Evolutionary conservation across 2,329 filamentous ascomycete species (phyloP), one percentile per base, ranked within the genome.

Genomic region (Didymella arachidicola): DNA sequence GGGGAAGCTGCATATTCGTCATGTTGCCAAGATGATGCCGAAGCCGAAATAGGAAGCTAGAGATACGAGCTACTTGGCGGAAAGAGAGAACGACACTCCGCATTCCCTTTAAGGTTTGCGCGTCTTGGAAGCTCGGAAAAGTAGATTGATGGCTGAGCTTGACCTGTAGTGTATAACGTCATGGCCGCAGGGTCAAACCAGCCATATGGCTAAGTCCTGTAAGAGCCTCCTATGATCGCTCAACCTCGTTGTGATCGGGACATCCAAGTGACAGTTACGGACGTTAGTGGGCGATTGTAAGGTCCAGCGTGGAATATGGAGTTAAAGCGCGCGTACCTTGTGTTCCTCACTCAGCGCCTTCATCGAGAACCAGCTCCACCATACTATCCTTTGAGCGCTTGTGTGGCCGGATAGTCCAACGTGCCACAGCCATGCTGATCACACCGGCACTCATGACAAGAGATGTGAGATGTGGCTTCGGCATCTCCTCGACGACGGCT

Each of bases 401-500:
- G 26, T 62, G 51, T 10, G 63, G 68, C 22, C 57, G 62, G 19
- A 71, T 69, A 6, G 47, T 48, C 63, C 58, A 71, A 18, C 70
- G 65, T 7, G 66, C 65, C 27, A 64, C 62, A 2, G 70, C 70
- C 72, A 76, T 72, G n/a, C 72, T 65, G 7, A 75, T 59, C n/a
- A 75, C 63, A 1, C 72, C 73, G 27, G 72, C 68, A 12, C 66
- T 71, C 73, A 76, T 76, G 1, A 68, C 71, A 27, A 76, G 53
- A 11, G 71, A 64, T 3, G 72, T 69, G n/a, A 76, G 54, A 48
- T 74, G 64, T 22, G 70, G 69, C 51, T 68, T 68, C 11, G 67
- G 62, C 19, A 76, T 59, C 49, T 76, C 73, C 48, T 73, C 71
- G 1, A 75, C 26, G 18, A 72, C 60, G 16, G 64, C 62, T 16